Conservation (phyloP, 2,329 filamentous ascomycete species). For the Coniochaeta ligniaria region DNA sequence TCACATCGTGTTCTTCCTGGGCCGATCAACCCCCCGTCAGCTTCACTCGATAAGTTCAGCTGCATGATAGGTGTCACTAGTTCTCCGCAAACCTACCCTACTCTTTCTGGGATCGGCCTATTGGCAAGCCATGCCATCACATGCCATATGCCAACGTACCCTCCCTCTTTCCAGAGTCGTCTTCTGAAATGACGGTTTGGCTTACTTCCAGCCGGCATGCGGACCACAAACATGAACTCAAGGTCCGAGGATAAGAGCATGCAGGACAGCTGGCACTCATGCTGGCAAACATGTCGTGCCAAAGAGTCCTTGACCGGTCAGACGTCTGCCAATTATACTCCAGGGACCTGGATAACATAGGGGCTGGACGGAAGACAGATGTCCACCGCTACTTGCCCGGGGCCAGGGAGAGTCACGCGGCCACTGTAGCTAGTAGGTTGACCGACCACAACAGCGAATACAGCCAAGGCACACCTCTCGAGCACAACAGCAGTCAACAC, state of each 20-base stretch:
- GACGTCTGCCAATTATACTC: neutral
- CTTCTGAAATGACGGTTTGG: neutral
- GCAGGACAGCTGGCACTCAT: neutral
- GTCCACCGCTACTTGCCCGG: neutral
- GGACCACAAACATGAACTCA: neutral
- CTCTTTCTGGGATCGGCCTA: neutral
- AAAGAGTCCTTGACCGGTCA: neutral
- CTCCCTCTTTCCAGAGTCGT: neutral
- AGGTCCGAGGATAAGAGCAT: neutral
- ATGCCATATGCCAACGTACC: neutral
- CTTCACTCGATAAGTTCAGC: neutral
- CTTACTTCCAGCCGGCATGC: neutral
- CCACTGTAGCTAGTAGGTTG: neutral
- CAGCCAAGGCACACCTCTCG: neutral
- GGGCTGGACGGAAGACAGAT: neutral
- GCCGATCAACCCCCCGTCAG: neutral
- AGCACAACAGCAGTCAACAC: neutral
- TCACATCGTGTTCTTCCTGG: neutral
- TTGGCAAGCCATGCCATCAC: neutral
- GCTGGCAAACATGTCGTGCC: neutral
- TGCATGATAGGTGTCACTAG: neutral
- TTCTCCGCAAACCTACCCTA: neutral
- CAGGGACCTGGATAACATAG: neutral
- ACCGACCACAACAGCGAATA: neutral
- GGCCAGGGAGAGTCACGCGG: too few relatives aligned